Percentiles rank a stretch among this genome's conserved stretches.
These are phyloP conservation scores for Barbatosphaeria neglecta DNA, from an alignment of 495 filamentous ascomycete genomes.

Conservation along the genomic window DNA sequence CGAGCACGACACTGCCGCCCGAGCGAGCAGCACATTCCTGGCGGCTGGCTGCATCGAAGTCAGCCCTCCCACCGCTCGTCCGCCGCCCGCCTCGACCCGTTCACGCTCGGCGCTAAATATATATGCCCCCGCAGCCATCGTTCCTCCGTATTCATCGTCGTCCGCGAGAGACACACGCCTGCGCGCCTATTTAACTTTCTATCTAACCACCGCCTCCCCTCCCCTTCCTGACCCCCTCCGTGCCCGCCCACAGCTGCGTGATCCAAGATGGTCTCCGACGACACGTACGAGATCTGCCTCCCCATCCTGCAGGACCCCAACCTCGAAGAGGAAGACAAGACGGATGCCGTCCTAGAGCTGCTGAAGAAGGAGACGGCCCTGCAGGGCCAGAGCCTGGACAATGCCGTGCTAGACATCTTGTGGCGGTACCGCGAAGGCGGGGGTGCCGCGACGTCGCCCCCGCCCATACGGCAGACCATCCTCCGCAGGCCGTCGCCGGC, in stretches of 20 bases:
- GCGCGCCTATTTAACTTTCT: too few species aligned
- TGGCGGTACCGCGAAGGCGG: constrained; percentile 80
- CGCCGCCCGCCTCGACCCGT: neutral
- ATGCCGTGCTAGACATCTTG: constrained; percentile 79
- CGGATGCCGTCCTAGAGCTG: constrained; percentile 80
- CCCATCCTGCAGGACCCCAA: constrained; percentile 72
- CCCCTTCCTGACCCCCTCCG: neutral
- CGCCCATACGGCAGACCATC: constrained; percentile 71
- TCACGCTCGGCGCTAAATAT: neutral
- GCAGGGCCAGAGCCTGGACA: constrained; percentile 69
- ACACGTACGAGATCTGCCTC: constrained; percentile 80
- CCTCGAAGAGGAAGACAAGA: constrained; percentile 90
- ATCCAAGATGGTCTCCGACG: constrained; percentile 76
- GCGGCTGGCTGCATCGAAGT: neutral
- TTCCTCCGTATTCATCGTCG: neutral
- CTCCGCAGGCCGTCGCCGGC: constrained; percentile 85
- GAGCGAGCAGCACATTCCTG: neutral
- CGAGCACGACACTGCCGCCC: neutral
- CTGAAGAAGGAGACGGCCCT: constrained; percentile 68
- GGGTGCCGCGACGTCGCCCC: constrained; percentile 66
- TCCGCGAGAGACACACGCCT: neutral
- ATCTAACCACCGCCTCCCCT: too few species aligned
- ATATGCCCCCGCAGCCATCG: too few species aligned
- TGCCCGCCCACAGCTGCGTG: neutral
- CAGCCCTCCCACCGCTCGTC: too few species aligned